Base-by-base conservation (phyloP, 768 basidiomycete species). In the Boletus pseudo-olivaceus region DNA sequence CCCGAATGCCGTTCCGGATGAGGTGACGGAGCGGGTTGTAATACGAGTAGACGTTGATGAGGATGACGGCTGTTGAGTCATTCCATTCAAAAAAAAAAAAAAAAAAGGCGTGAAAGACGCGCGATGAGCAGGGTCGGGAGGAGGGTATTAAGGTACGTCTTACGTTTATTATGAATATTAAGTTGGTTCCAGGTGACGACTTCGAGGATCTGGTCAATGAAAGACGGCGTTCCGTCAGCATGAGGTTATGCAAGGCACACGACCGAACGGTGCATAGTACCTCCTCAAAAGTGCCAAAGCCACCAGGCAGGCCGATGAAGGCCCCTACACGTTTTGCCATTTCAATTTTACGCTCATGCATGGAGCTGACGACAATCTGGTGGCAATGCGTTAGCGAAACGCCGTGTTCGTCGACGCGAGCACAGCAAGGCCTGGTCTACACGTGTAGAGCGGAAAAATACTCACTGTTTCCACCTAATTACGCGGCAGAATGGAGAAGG, bases 281-380 rank as follows among this genome's bases (percentile, higher is more conserved):
- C 80, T 98, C 96, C 72, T 99, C 97, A 58, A 93, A 91, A 0
- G 95, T 98, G 10, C 96, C 96, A 65, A 84, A 97, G 0, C 96
- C 96, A 19, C 96, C 96, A 1, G 96, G 95, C 19, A 99, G 75
- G 11, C 85, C 91, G 44, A 98, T 74, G 62, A 99, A 99, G 0
- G 85, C 94, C 17, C 80, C 78, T 0, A 82, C 82, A 9, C 88
- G 76, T 58, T 81, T 81, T 0, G 95, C 93, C 94, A 98, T 97
- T 67, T 89, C 84, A 9, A 88, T 78, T 66, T 98, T 98, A 14
- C 95, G 84, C 62, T 94, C 85, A 58, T 91, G 90, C 89, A 93
- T 93, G 0, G 87, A 87, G 55, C 82, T 74, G 2, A 92, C 90
- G 7, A 93, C 68, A 49, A 92, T 75, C 83, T 88, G 47, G 49